A percentile compares a stretch with the other conserved stretches of the same genome.
phyloP scores from a whole-genome alignment of 2,329 filamentous ascomycete species.

The Colletotrichum sp. region DNA sequence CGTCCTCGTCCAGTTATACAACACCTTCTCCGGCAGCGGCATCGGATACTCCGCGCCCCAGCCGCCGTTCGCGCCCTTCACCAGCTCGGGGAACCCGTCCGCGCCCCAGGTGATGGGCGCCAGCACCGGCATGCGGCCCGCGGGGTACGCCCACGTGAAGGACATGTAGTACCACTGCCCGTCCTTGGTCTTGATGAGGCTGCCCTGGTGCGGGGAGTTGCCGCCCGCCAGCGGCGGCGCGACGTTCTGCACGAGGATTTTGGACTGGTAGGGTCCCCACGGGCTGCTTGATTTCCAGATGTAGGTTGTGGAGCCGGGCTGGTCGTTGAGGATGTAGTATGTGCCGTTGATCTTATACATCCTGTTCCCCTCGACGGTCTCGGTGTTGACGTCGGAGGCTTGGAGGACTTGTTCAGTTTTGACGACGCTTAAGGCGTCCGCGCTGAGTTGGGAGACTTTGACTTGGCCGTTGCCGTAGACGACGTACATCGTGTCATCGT shows the following conservation, averaged over 20 bases:
- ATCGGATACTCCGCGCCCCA: slow-evolving; percentile 53
- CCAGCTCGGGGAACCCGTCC: slow-evolving; percentile 55
- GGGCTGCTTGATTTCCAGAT: slow-evolving; percentile 55
- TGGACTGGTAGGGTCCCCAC: slow-evolving; percentile 57
- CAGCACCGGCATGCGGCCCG: slow-evolving; percentile 61
- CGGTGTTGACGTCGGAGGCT: slow-evolving; percentile 35
- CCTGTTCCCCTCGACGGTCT: slow-evolving; percentile 53
- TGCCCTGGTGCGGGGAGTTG: slow-evolving; percentile 59
- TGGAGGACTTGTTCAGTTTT: slow-evolving; percentile 49
- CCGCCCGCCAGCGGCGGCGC: slow-evolving; percentile 47
- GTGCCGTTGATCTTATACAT: slow-evolving; percentile 62
- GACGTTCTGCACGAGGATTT: slow-evolving; percentile 48
- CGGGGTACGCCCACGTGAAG: slow-evolving; percentile 61
- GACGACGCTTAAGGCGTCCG: slow-evolving; percentile 51
- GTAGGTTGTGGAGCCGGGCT: slow-evolving; percentile 48
- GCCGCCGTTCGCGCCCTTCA: slow-evolving; percentile 45
- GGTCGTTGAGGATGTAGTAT: slow-evolving; percentile 61
- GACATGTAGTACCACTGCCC: slow-evolving; percentile 66
- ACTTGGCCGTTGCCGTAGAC: slow-evolving; percentile 57
- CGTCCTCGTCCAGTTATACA: slow-evolving; percentile 36
- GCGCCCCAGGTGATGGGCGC: slow-evolving; percentile 57
- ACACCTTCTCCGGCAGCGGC: slow-evolving; percentile 28
- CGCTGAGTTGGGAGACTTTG: slow-evolving; percentile 54
- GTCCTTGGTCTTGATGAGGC: slow-evolving; percentile 54
- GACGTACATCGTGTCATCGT: slow-evolving; percentile 64